Percentiles rank a stretch among this genome's conserved stretches.
phyloP scores from a whole-genome alignment of 164 flowering plant species.

The Aristolochia californica region DNA sequence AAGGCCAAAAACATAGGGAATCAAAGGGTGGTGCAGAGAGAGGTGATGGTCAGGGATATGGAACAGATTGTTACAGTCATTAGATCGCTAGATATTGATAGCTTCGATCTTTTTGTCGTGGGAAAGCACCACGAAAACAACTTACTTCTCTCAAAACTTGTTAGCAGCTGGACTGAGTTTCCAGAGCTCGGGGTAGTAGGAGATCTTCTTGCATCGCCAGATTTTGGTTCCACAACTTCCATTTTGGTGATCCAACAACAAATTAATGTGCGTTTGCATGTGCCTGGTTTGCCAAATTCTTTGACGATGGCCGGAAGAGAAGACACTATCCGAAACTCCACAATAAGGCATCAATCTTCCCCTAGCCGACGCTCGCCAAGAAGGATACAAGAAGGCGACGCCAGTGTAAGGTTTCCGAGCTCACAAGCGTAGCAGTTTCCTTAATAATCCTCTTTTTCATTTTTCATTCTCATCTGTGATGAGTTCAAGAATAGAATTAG shows the following conservation, averaged over 20 bases:
- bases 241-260: constrained; percentile 36
- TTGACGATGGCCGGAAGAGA: too few species aligned
- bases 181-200: constrained; percentile 33
- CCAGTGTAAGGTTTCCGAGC: too few species aligned
- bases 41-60: constrained; percentile 18
- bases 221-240: constrained; percentile 12
- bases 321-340: too few species aligned
- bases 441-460: too few species aligned
- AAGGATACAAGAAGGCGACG: too few species aligned
- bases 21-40: constrained; percentile 13
- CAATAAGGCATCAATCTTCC: too few species aligned
- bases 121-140: constrained; percentile 22
- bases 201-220: constrained; percentile 25
- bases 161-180: constrained; percentile 15
- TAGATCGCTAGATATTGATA: constrained; percentile 8
- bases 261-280: background rate
- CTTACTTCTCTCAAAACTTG: constrained; percentile 12
- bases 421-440: too few species aligned
- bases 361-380: too few species aligned
- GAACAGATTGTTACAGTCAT: constrained; percentile 8
- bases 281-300: too few species aligned
- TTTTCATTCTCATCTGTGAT: too few species aligned
- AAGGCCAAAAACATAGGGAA: constrained; percentile 2
- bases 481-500: too few species aligned
- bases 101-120: constrained; percentile 22